Evolutionary conservation across 306 rosid species (phyloP).

Genomic region (Cucumis melo): DNA sequence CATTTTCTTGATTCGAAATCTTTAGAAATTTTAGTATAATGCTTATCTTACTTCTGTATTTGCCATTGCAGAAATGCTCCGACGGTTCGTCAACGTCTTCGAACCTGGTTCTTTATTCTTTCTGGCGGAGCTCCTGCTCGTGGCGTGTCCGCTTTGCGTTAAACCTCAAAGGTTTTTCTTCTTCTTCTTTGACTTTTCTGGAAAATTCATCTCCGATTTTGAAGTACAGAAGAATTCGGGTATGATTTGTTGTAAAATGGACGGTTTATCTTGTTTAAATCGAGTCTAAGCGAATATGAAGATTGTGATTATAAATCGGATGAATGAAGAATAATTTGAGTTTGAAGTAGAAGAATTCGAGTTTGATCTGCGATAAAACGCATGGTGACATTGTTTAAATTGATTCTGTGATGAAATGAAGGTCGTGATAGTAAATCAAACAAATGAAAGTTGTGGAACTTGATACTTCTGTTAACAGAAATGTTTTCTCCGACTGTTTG

Average conservation of each 20-base stretch:
- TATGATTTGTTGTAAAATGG: neutral
- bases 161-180: conserved; percentile 24
- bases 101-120: conserved; percentile 24
- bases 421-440: neutral
- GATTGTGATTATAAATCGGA: neutral
- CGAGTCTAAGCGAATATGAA: neutral
- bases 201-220: neutral
- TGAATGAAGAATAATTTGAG: neutral
- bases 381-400: neutral
- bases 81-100: conserved; percentile 6
- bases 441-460: neutral
- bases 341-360: neutral
- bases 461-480: neutral
- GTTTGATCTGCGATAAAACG: neutral
- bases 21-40: no score
- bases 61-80: neutral
- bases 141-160: conserved; percentile 47
- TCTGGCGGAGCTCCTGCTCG: conserved; percentile 35
- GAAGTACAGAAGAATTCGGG: neutral
- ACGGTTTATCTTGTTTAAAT: neutral
- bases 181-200: neutral
- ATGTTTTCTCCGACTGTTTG: neutral
- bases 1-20: neutral
- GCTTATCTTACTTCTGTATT: neutral
- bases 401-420: neutral